These are phyloP conservation scores for Rutstroemia sydowiana DNA, from an alignment of 2,329 filamentous ascomycete species.

Conservation along the genomic window DNA sequence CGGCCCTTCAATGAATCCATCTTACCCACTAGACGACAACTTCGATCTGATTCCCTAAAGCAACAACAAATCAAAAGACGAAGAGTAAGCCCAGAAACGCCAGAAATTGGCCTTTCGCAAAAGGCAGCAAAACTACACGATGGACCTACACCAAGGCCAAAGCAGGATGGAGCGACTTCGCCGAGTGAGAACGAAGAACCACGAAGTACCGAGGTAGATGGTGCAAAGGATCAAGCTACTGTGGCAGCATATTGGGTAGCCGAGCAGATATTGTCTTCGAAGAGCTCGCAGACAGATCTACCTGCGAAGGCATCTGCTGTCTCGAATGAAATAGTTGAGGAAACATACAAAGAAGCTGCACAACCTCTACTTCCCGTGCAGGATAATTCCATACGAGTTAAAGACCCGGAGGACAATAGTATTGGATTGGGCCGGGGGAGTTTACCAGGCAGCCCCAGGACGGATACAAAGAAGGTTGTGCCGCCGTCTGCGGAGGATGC, in stretches of 20 bases:
- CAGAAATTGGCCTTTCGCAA: constrained; percentile 13
- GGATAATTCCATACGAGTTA: constrained; percentile 9
- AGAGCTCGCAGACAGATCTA: constrained; percentile 27
- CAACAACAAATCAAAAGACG: constrained; percentile 29
- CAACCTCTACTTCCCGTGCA: constrained; percentile 10
- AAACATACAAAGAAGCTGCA: constrained; percentile 19
- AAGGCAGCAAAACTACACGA: constrained; percentile 20
- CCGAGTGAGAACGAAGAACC: constrained; percentile 19
- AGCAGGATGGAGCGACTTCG: constrained; percentile 22
- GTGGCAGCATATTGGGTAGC: constrained; percentile 10
- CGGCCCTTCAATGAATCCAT: constrained; percentile 44
- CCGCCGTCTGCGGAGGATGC: constrained; percentile 32
- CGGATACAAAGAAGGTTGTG: constrained; percentile 26
- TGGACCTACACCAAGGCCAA: constrained; percentile 20
- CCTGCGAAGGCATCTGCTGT: constrained; percentile 19
- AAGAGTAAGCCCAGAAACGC: constrained; percentile 19
- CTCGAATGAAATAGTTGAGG: constrained; percentile 20
- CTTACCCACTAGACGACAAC: constrained; percentile 42
- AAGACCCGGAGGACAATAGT: constrained; percentile 21
- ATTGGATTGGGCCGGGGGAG: constrained; percentile 23
- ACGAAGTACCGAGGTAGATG: constrained; percentile 10
- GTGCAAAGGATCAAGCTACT: constrained; percentile 10
- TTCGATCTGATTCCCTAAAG: constrained; percentile 38
- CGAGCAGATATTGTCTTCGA: constrained; percentile 24
- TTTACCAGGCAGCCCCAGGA: constrained; percentile 26